Evolutionary conservation across 1,284 basidiomycete species (phyloP).

Genomic region (Tilletia walkeri): DNA sequence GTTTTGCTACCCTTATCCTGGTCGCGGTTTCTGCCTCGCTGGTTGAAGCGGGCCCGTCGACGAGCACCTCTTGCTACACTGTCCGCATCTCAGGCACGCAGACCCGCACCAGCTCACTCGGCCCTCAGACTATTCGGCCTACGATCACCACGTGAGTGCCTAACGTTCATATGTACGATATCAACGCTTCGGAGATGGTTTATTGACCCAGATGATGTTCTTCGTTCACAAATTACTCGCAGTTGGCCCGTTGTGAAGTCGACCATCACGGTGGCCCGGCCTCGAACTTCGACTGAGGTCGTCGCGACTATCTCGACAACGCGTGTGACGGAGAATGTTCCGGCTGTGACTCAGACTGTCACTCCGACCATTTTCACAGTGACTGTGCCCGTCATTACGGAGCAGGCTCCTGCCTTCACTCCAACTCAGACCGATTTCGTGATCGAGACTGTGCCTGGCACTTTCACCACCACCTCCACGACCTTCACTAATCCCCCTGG

Average conservation of each 20-base stretch:
- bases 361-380: background rate
- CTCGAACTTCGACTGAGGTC: background rate
- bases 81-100: background rate
- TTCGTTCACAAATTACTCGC: background rate
- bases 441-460: background rate
- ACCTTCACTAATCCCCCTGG: background rate
- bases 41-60: background rate
- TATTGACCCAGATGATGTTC: too few species aligned
- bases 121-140: background rate
- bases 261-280: background rate
- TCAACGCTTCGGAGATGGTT: too few species aligned
- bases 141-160: background rate
- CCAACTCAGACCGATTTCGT: background rate
- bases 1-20: too few species aligned
- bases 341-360: background rate
- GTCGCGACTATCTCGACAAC: background rate
- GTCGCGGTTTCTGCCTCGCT: too few species aligned
- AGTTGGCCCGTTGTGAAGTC: background rate
- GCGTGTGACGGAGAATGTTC: background rate
- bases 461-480: conserved; percentile 6
- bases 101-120: background rate
- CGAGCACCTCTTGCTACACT: conserved; percentile 4
- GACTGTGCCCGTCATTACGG: background rate
- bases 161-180: too few species aligned
- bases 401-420: background rate